Evolutionary conservation across 2,329 filamentous ascomycete genomes (phyloP).

Genomic region (Trichoderma simmonsii): DNA sequence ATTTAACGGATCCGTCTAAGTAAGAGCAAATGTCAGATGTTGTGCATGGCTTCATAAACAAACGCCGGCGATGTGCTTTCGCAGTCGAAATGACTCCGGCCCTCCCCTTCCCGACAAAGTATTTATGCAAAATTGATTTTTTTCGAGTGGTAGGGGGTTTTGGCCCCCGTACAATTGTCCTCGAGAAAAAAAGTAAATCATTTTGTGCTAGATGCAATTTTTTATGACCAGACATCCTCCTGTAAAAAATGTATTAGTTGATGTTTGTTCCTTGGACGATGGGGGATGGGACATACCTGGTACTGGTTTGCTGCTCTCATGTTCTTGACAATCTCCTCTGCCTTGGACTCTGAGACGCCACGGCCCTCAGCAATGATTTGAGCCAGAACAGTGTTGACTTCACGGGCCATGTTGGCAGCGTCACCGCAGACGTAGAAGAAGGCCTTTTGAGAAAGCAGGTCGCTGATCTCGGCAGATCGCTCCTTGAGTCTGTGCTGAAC

Average conservation of each 20-base stretch:
- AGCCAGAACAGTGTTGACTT: constrained; percentile 82
- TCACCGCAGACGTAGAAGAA: constrained; percentile 99
- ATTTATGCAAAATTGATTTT: background rate
- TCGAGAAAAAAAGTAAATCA: background rate
- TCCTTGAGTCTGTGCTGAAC: constrained; percentile 92
- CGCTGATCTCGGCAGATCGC: constrained; percentile 77
- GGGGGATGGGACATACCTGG: constrained; percentile 59
- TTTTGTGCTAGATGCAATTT: constrained; percentile 3
- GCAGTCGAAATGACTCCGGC: background rate
- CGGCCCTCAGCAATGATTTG: constrained; percentile 85
- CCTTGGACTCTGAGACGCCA: constrained; percentile 78
- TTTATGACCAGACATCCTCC: constrained; percentile 71
- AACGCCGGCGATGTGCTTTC: constrained; percentile 10
- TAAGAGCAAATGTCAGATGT: background rate
- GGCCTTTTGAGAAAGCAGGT: constrained; percentile 78
- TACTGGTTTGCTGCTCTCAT: constrained; percentile 96
- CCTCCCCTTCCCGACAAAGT: background rate
- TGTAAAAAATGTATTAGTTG: constrained; percentile 30
- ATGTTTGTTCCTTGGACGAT: background rate
- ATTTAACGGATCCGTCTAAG: constrained; percentile 5
- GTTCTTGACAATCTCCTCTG: constrained; percentile 92
- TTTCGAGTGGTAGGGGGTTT: background rate
- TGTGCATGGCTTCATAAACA: constrained; percentile 9
- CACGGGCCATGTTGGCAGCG: constrained; percentile 93
- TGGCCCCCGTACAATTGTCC: background rate